Percentiles rank a stretch among this genome's conserved stretches.
phyloP scores from a whole-genome alignment of 352 stramenopile genomes.

The Globisporangium paddicum region DNA sequence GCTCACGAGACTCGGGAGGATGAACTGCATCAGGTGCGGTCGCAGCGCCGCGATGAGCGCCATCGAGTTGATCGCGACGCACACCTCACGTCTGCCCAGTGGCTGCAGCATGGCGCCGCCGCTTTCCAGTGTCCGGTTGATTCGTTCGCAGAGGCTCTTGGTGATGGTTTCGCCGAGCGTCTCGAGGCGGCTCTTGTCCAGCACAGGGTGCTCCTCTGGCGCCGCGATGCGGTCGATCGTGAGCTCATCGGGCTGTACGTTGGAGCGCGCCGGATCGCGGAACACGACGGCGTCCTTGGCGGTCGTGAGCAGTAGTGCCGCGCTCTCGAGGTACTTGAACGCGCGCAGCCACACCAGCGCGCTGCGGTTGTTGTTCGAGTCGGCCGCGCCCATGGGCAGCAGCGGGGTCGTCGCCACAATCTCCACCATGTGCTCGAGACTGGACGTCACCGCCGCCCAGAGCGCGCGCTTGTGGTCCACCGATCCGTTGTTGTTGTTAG shows the following conservation, averaged over 20 bases:
- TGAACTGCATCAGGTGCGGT: constrained; percentile 46
- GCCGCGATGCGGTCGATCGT: constrained; percentile 46
- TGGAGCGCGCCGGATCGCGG: constrained; percentile 67
- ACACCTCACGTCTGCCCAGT: constrained; percentile 45
- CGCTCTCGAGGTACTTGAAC: constrained; percentile 58
- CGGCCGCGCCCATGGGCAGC: constrained; percentile 1
- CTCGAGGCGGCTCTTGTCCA: constrained; percentile 33
- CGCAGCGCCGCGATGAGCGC: constrained; percentile 54
- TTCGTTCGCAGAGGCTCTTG: constrained; percentile 32
- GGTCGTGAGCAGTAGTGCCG: constrained; percentile 48
- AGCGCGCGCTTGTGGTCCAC: constrained; percentile 15
- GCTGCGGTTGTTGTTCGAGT: constrained; percentile 45
- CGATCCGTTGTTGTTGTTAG: constrained; percentile 6
- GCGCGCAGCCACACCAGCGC: constrained; percentile 41
- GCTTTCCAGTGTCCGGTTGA: constrained; percentile 16
- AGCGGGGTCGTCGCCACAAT: constrained; percentile 32
- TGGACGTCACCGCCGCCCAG: constrained; percentile 34
- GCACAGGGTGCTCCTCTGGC: constrained; percentile 19
- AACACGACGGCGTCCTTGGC: constrained; percentile 55
- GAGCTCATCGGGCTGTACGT: constrained; percentile 63
- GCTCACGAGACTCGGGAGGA: constrained; percentile 46
- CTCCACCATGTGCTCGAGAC: constrained; percentile 38
- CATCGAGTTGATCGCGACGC: constrained; percentile 66
- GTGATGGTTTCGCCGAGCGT: constrained; percentile 35
- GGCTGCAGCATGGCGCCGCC: constrained; percentile 7